These are phyloP conservation scores for Hydnomerulius pinastri DNA, from an alignment of 768 basidiomycete species.

Conservation along the genomic window DNA sequence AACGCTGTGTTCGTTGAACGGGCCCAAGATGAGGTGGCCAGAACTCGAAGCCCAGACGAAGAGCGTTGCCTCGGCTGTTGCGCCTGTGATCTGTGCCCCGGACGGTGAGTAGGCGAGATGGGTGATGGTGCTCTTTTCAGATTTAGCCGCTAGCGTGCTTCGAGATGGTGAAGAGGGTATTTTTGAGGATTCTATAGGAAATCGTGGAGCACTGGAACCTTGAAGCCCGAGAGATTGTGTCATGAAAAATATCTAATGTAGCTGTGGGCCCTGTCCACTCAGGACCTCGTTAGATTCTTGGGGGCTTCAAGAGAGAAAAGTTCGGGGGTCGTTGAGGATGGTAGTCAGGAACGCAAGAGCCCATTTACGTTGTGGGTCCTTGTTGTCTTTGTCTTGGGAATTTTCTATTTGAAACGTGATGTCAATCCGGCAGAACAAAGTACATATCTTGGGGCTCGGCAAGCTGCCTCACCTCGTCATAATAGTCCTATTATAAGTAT, in stretches of 20 bases:
- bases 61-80: neutral
- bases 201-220: neutral
- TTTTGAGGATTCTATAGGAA: neutral
- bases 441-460: neutral
- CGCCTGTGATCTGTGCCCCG: slow-evolving; percentile 6
- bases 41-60: slow-evolving; percentile 2
- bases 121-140: neutral
- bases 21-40: neutral
- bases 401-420: neutral
- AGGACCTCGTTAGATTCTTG: too few species aligned
- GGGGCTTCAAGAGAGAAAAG: neutral
- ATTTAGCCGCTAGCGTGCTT: neutral
- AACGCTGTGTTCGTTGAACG: neutral
- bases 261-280: neutral
- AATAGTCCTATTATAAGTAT: too few species aligned
- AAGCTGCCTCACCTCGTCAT: too few species aligned
- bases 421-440: neutral
- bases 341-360: neutral
- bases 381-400: neutral
- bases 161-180: neutral
- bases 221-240: neutral
- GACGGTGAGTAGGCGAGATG: slow-evolving; percentile 11
- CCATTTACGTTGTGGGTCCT: neutral
- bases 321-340: neutral
- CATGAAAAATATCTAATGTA: neutral